A percentile compares a stretch with the other conserved stretches of the same genome.
These are phyloP conservation scores for Drosera spatulata DNA, from an alignment of 179 eudicot genomes.

Conservation along the genomic window DNA sequence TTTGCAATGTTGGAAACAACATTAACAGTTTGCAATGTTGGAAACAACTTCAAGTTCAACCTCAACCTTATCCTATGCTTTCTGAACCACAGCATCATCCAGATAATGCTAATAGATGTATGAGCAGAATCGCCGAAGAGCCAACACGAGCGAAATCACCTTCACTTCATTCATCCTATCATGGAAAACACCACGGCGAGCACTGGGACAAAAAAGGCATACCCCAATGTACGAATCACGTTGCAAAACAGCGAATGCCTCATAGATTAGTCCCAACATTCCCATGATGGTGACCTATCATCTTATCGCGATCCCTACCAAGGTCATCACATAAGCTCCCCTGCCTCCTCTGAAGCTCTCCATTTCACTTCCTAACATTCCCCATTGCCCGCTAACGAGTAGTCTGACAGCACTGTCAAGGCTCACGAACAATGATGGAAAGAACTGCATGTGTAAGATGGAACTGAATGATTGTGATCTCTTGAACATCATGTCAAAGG, in stretches of 20 bases:
- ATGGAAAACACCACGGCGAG: constrained; percentile 33
- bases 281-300: constrained; percentile 53
- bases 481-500: constrained; percentile 39
- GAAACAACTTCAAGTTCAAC: too few species aligned
- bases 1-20: too few species aligned
- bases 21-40: too few species aligned
- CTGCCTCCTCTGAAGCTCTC: constrained; percentile 27
- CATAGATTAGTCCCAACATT: constrained; percentile 40
- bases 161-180: constrained; percentile 46
- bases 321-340: constrained; percentile 38
- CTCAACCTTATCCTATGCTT: too few species aligned
- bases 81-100: constrained; percentile 13
- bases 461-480: constrained; percentile 19
- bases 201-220: constrained; percentile 35
- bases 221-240: constrained; percentile 31
- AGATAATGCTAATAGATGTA: constrained; percentile 44
- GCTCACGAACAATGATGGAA: constrained; percentile 31
- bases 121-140: constrained; percentile 41
- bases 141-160: constrained; percentile 33
- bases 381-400: constrained; percentile 63
- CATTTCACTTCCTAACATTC: constrained; percentile 35
- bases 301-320: constrained; percentile 36
- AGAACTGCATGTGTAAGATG: constrained; percentile 34
- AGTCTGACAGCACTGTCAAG: constrained; percentile 31
- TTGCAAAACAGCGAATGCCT: constrained; percentile 64